phyloP scores from a whole-genome alignment of 306 rosid genomes.

The Medicago arabica region DNA sequence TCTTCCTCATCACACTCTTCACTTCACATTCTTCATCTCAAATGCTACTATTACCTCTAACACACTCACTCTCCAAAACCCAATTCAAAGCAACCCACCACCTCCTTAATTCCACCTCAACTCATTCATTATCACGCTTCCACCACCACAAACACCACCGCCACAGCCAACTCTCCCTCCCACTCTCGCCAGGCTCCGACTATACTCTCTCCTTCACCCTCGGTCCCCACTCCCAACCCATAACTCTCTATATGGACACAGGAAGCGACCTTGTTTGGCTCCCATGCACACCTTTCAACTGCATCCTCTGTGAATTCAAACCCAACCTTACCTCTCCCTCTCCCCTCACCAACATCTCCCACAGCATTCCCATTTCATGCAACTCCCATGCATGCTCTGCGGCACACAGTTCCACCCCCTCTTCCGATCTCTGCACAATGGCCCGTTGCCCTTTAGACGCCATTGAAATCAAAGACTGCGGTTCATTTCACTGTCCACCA shows the following conservation, averaged over 20 bases:
- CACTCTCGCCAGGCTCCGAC: constrained; percentile 83
- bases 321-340: constrained; percentile 40
- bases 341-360: constrained; percentile 45
- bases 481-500: constrained; percentile 66
- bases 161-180: constrained; percentile 63
- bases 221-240: constrained; percentile 54
- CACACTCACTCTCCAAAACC: constrained; percentile 64
- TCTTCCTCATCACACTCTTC: constrained; percentile 44
- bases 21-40: constrained; percentile 40
- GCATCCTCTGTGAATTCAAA: constrained; percentile 86
- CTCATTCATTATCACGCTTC: constrained; percentile 67
- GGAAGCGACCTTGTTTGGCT: constrained; percentile 94
- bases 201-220: constrained; percentile 76
- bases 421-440: constrained; percentile 80
- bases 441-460: constrained; percentile 71
- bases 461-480: constrained; percentile 74
- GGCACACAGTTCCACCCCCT: constrained; percentile 55
- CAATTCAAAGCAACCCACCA: constrained; percentile 67
- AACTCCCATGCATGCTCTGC: constrained; percentile 70
- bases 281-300: constrained; percentile 84
- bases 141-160: constrained; percentile 45
- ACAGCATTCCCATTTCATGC: constrained; percentile 59
- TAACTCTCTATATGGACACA: constrained; percentile 88
- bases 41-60: constrained; percentile 58
- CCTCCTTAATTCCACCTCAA: constrained; percentile 68